Conservation (phyloP, 2,329 filamentous ascomycete genomes). For the Alternaria ventricosa region DNA sequence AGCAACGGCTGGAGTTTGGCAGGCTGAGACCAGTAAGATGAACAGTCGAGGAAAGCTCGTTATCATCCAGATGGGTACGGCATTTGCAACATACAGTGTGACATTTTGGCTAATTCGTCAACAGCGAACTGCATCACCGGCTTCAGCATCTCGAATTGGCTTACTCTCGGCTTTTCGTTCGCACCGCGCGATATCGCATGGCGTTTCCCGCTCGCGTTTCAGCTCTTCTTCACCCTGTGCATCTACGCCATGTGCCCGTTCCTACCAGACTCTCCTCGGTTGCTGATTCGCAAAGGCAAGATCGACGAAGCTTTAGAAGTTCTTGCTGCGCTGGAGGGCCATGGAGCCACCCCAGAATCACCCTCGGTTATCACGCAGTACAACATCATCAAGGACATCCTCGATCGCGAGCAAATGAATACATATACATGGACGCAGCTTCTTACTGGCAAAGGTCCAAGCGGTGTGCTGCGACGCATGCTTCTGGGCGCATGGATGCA, state of each 20-base stretch:
- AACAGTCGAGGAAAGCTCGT: constrained; percentile 55
- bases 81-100: background rate
- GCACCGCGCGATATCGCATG: constrained; percentile 44
- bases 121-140: constrained; percentile 52
- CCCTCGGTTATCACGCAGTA: constrained; percentile 44
- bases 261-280: constrained; percentile 53
- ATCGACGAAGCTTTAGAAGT: constrained; percentile 53
- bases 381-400: constrained; percentile 48
- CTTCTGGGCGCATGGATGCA: constrained; percentile 56
- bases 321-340: constrained; percentile 48
- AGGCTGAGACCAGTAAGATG: constrained; percentile 56
- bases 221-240: constrained; percentile 64
- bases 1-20: constrained; percentile 57
- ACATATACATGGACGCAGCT: constrained; percentile 56
- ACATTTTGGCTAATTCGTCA: background rate
- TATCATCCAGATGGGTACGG: constrained; percentile 53
- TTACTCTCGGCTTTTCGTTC: constrained; percentile 53
- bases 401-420: constrained; percentile 54
- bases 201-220: constrained; percentile 61
- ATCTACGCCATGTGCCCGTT: constrained; percentile 59
- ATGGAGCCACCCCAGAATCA: constrained; percentile 47
- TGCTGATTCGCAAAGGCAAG: constrained; percentile 60
- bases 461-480: constrained; percentile 52
- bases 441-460: constrained; percentile 50
- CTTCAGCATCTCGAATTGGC: constrained; percentile 54